phyloP scores from a whole-genome alignment of 768 basidiomycete species.

The Termitomyces heimii region DNA sequence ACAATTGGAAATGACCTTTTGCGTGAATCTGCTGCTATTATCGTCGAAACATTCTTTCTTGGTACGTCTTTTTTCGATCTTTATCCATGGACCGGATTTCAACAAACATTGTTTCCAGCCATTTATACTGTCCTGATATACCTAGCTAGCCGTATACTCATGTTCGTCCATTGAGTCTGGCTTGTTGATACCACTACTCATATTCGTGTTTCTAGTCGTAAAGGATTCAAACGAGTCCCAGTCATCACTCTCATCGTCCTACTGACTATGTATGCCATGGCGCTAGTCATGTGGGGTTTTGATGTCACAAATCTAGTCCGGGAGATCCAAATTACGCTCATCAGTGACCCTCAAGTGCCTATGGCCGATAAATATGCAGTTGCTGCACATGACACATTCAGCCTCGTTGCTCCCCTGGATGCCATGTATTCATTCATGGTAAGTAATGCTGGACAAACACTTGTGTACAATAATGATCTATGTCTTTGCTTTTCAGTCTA shows the following conservation, averaged over 20 bases:
- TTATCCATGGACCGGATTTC: not conserved
- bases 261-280: slow-evolving; percentile 7
- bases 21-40: not conserved
- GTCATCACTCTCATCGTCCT: slow-evolving; percentile 4
- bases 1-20: slow-evolving; percentile 8
- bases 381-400: not conserved
- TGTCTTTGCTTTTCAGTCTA: not conserved
- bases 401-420: slow-evolving; percentile 1
- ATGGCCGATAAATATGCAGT: slow-evolving; percentile 4
- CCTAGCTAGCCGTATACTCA: slow-evolving; percentile 3
- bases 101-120: not conserved
- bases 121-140: slow-evolving; percentile 5
- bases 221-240: slow-evolving; percentile 5
- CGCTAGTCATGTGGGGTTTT: slow-evolving; percentile 7
- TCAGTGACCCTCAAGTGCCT: slow-evolving; percentile 1
- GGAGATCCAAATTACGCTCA: slow-evolving; percentile 3
- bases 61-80: not conserved
- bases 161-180: not conserved
- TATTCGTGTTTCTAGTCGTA: not conserved
- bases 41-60: slow-evolving; percentile 9
- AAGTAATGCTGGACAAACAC: not conserved
- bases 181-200: not conserved
- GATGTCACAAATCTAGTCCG: slow-evolving; percentile 5
- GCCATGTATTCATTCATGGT: slow-evolving; percentile 4
- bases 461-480: not conserved